Evolutionary conservation across 1,284 basidiomycete species (phyloP).

Genomic region (Ganoderma lucidum): DNA sequence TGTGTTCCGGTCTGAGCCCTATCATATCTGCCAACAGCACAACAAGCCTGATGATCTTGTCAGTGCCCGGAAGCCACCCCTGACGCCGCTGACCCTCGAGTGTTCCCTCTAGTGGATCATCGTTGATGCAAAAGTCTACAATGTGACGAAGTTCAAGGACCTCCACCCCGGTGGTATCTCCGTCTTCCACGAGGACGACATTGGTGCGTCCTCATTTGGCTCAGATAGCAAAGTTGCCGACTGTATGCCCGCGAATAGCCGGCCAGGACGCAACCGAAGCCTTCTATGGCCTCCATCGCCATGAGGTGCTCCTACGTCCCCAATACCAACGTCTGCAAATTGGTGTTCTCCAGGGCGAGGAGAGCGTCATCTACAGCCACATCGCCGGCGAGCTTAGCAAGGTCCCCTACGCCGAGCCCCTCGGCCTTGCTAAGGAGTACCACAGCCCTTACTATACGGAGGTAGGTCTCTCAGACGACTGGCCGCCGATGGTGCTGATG

Average conservation of each 20-base stretch:
- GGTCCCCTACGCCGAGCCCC: conserved; percentile 87
- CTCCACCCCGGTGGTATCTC: conserved; percentile 88
- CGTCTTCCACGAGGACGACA: conserved; percentile 77
- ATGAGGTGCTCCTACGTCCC: conserved; percentile 79
- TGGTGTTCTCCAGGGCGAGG: conserved; percentile 74
- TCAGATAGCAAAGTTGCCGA: conserved; percentile 30
- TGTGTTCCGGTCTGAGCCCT: conserved; percentile 1
- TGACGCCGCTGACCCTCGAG: not conserved
- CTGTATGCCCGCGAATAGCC: conserved; percentile 44
- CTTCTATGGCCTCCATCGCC: conserved; percentile 86
- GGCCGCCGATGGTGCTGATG: conserved; percentile 5
- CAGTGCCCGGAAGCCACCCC: conserved; percentile 23
- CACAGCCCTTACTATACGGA: conserved; percentile 77
- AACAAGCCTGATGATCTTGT: conserved; percentile 70
- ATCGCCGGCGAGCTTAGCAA: conserved; percentile 59
- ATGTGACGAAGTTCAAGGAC: conserved; percentile 78
- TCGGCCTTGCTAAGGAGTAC: conserved; percentile 76
- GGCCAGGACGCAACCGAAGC: conserved; percentile 88
- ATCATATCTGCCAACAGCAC: conserved; percentile 50
- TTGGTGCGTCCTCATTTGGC: conserved; percentile 49
- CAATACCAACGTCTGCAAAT: conserved; percentile 78
- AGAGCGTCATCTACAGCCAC: conserved; percentile 60
- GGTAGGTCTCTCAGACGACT: conserved; percentile 26
- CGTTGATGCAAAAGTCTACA: conserved; percentile 85
- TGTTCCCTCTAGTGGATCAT: conserved; percentile 72